These are phyloP conservation scores for Cordyceps sp. DNA, from an alignment of 2,329 filamentous ascomycete species.

Conservation along the genomic window DNA sequence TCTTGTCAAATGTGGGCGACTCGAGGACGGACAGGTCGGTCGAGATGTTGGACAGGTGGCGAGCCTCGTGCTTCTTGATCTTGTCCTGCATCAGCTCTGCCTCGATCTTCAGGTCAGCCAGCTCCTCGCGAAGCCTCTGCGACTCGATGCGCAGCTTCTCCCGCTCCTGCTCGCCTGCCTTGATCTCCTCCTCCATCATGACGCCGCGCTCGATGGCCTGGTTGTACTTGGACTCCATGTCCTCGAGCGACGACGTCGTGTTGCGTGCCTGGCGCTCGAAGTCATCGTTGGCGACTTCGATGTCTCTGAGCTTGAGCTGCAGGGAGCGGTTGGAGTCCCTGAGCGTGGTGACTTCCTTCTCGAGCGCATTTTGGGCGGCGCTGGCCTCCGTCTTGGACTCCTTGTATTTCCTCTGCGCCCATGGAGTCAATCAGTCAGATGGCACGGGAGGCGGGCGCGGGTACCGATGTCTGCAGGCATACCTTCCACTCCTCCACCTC, in stretches of 20 bases:
- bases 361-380: slow-evolving; percentile 65
- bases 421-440: slow-evolving; percentile 1
- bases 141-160: slow-evolving; percentile 78
- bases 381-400: slow-evolving; percentile 83
- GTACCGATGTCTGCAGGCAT: slow-evolving; percentile 17
- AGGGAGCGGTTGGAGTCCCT: slow-evolving; percentile 71
- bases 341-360: slow-evolving; percentile 90
- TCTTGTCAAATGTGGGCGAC: slow-evolving; percentile 57
- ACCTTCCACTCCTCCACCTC: slow-evolving; percentile 99
- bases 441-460: neutral
- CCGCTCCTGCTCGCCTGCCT: slow-evolving; percentile 77
- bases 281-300: slow-evolving; percentile 96
- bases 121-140: slow-evolving; percentile 76
- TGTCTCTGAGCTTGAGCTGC: slow-evolving; percentile 75
- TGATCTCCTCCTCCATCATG: slow-evolving; percentile 90
- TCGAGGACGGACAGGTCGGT: slow-evolving; percentile 47
- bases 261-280: slow-evolving; percentile 93
- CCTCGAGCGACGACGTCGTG: slow-evolving; percentile 88
- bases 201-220: slow-evolving; percentile 82
- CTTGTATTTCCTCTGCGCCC: slow-evolving; percentile 72
- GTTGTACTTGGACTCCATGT: slow-evolving; percentile 95
- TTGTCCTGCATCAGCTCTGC: slow-evolving; percentile 90
- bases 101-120: slow-evolving; percentile 87
- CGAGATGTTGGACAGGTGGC: slow-evolving; percentile 41
- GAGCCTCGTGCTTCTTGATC: slow-evolving; percentile 52